These are phyloP conservation scores for Candida golubevii DNA, from an alignment of 805 yeast genomes.

Conservation along the genomic window DNA sequence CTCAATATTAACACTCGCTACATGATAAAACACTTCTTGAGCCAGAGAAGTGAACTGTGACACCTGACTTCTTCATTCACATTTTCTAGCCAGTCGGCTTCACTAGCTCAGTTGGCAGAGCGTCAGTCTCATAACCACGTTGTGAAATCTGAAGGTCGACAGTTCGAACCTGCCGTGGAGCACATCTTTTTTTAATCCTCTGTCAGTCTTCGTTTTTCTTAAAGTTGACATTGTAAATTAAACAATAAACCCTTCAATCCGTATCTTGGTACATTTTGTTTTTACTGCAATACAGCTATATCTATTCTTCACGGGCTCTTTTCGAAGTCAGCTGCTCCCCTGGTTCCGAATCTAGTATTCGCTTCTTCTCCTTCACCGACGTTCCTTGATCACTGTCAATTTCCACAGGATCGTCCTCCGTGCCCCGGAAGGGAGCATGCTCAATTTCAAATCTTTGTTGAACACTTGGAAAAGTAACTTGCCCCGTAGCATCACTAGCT, in stretches of 20 bases:
- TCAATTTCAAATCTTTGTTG: too few species aligned
- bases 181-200: slow-evolving; percentile 21
- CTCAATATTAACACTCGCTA: too few species aligned
- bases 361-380: slow-evolving; percentile 1
- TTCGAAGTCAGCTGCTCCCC: too few species aligned
- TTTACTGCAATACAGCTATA: too few species aligned
- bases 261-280: too few species aligned
- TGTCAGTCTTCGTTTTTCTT: background rate
- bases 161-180: slow-evolving; percentile 48
- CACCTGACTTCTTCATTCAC: too few species aligned
- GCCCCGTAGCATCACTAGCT: background rate
- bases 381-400: slow-evolving; percentile 7
- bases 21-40: too few species aligned
- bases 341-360: background rate
- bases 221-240: background rate
- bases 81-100: slow-evolving; percentile 7
- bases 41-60: too few species aligned
- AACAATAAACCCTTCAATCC: too few species aligned
- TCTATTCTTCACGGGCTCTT: too few species aligned
- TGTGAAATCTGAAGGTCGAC: slow-evolving; percentile 44
- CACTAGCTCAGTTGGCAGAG: slow-evolving; percentile 24
- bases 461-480: too few species aligned
- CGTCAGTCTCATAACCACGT: slow-evolving; percentile 21
- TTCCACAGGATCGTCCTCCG: slow-evolving; percentile 5
- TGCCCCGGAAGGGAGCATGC: background rate